Evolutionary conservation across 1,139 yeast species (phyloP).

Genomic region (Saccharomyces hybrid): DNA sequence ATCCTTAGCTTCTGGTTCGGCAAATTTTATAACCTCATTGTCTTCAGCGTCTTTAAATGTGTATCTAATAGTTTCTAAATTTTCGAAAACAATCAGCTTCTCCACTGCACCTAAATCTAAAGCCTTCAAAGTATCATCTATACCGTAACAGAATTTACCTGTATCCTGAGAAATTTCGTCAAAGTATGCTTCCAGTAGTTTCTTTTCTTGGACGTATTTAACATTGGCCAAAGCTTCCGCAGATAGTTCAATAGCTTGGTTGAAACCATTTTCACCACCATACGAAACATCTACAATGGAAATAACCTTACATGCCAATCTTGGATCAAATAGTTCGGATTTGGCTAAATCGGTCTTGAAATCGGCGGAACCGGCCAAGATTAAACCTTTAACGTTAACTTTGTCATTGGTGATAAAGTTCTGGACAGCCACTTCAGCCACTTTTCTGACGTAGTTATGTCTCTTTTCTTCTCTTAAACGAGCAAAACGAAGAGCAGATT

Average conservation of each 20-base stretch:
- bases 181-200: constrained; percentile 80
- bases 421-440: constrained; percentile 96
- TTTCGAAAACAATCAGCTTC: constrained; percentile 84
- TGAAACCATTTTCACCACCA: constrained; percentile 98
- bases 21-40: constrained; percentile 64
- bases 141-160: constrained; percentile 95
- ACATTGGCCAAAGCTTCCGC: constrained; percentile 96
- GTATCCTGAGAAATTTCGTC: constrained; percentile 96
- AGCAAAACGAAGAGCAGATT: constrained; percentile 96
- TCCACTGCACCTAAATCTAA: constrained; percentile 95
- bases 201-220: constrained; percentile 96
- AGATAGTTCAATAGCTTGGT: constrained; percentile 94
- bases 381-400: constrained; percentile 87
- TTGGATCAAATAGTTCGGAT: constrained; percentile 85
- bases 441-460: constrained; percentile 96
- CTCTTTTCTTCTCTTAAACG: constrained; percentile 98
- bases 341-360: constrained; percentile 89
- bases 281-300: constrained; percentile 94
- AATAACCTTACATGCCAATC: constrained; percentile 79
- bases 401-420: constrained; percentile 89
- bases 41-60: constrained; percentile 82
- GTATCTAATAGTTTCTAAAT: constrained; percentile 76
- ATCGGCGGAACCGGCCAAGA: constrained; percentile 97
- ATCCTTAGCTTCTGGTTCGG: constrained; percentile 58
- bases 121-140: constrained; percentile 92